Base-by-base conservation (phyloP, 139 green algal genomes). In the Coccomyxa sp. region DNA sequence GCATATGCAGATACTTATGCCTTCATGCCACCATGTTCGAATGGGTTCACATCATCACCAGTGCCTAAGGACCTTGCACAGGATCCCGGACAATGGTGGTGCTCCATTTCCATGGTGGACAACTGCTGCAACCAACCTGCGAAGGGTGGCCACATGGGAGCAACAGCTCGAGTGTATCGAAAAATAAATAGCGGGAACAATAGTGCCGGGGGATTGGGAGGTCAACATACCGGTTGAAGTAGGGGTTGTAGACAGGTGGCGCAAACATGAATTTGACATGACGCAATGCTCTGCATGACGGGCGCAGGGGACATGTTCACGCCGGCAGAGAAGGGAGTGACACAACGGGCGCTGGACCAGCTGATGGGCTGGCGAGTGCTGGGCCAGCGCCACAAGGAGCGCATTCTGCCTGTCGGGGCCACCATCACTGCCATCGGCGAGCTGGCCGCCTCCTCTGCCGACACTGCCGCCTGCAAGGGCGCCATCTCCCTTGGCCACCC, bases 361-460 rank as follows among this genome's bases (percentile, higher is more conserved):
- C 60, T 82, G 23, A 13, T 31, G 75, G 82, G 75, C 58, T 74
- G 76, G 28, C 67, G 27, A 21, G 45, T 87, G 79, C 68, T 89
- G 75, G 86, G 86, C 18, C 17, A 84, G 63, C 86, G 78, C 51
- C 71, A 76, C 27, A 86, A 84, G 38, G 86, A 89, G 80, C 78
- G 51, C 31, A 77, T 86, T n/a, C 84, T 89, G 28, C 83, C 86
- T 7, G 77, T 89, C 18, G 84, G 84, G 63, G 86, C 84, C n/a
- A 45, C 60, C 32, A 77, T 89, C 32, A 86, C 86, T 17, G 68
- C 75, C 60, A 79, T 89, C 30, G 86, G 86, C 17, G 86, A 89
- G 83, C 76, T 89, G 14, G 11, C 57, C 12, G 16, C 57, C 25
- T 28, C 79, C 58, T 21, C 58, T 58, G 16, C 12, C 45, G 23